Evolutionary conservation across 768 basidiomycete genomes (phyloP).

Genomic region (Cyathus striatus): DNA sequence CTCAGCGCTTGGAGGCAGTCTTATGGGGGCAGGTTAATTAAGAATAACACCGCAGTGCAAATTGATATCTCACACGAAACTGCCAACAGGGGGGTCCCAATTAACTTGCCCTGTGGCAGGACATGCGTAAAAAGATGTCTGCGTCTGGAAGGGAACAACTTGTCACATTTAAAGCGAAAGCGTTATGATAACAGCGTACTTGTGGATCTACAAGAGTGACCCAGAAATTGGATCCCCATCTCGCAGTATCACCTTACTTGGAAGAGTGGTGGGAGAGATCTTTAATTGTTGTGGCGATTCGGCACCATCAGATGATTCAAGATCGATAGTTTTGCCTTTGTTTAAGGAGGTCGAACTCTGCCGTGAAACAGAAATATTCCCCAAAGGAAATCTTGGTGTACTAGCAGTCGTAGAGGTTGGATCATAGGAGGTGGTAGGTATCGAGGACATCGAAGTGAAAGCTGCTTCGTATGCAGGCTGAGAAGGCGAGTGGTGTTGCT

Average conservation of each 20-base stretch:
- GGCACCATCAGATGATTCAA: constrained; percentile 5
- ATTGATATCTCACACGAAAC: constrained; percentile 65
- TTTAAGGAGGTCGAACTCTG: constrained; percentile 15
- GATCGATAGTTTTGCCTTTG: constrained; percentile 12
- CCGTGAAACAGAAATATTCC: constrained; percentile 6
- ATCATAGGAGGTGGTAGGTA: no score
- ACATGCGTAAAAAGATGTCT: constrained; percentile 83
- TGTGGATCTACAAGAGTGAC: constrained; percentile 89
- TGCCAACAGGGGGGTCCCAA: constrained; percentile 89
- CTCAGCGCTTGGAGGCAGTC: constrained; percentile 75
- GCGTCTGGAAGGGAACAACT: no score
- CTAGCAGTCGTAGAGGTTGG: constrained; percentile 10
- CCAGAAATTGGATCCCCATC: constrained; percentile 93
- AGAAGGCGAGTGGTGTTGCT: no score
- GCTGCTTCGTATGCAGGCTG: no score
- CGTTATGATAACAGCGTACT: constrained; percentile 41
- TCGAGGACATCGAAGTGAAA: no score
- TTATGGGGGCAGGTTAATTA: constrained; percentile 24
- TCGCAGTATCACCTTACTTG: constrained; percentile 42
- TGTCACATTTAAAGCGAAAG: not conserved
- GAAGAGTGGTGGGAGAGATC: no score
- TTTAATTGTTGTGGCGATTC: constrained; percentile 14
- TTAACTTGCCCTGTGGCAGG: constrained; percentile 89
- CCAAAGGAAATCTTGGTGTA: constrained; percentile 3
- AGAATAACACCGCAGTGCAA: constrained; percentile 7